Evolutionary conservation across 805 yeast species (phyloP).

Genomic region (Ogataea populi-albae): DNA sequence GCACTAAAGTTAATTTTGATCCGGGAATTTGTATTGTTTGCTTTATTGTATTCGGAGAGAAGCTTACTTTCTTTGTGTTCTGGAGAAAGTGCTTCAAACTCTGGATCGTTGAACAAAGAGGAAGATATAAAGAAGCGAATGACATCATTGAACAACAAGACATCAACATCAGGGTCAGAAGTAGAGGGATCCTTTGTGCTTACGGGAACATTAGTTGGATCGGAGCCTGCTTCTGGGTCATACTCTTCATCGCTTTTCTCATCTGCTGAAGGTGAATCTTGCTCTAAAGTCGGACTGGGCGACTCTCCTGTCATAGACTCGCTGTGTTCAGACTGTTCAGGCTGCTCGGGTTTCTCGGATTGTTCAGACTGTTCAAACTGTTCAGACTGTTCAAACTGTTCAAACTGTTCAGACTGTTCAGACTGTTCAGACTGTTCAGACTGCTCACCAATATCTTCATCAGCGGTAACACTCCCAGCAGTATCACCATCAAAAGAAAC

Average conservation of each 20-base stretch:
- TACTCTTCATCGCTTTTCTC: conserved; percentile 16
- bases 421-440: conserved; percentile 1
- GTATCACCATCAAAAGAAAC: conserved; percentile 10
- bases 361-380: conserved; percentile 1
- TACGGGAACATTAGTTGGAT: not conserved
- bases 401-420: conserved; percentile 1
- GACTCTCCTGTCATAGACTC: too few relatives aligned
- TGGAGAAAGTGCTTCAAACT: conserved; percentile 34
- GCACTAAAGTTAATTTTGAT: conserved; percentile 31
- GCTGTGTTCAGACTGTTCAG: conserved; percentile 1
- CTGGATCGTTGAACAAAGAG: conserved; percentile 33
- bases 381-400: conserved; percentile 1
- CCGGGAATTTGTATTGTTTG: conserved; percentile 22
- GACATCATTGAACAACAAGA: conserved; percentile 34
- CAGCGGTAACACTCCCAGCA: too few relatives aligned
- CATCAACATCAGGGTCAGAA: conserved; percentile 35
- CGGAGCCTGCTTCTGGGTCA: conserved; percentile 3
- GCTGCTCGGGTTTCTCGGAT: not conserved
- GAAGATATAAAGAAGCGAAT: conserved; percentile 30
- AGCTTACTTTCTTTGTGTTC: conserved; percentile 34
- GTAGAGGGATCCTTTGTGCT: conserved; percentile 3
- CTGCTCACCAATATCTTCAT: too few relatives aligned
- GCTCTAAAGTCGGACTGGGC: too few relatives aligned
- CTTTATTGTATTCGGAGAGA: conserved; percentile 33
- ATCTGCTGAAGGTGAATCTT: conserved; percentile 6